Base-by-base conservation (phyloP, 2,329 filamentous ascomycete species). In the Exophiala phaeomuriformis region DNA sequence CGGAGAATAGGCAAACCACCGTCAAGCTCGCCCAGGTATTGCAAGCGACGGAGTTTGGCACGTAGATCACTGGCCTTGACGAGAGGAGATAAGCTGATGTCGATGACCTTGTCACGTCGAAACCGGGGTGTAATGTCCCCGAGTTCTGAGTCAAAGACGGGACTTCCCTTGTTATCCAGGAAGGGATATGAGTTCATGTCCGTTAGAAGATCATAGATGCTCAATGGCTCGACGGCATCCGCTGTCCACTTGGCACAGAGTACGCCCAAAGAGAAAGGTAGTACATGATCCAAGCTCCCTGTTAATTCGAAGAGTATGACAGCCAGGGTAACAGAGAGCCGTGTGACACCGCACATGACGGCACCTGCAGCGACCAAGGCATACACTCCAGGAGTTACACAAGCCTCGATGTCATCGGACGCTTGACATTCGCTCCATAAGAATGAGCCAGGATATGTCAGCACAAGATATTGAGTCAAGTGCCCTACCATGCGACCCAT, bases 131-230 rank as follows among this genome's bases (percentile, higher is more conserved):
- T 85, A 52, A 98, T 93, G 58, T 95, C 91, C 9, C 84, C 86
- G 0, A 98, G 78, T 51, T 94, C 86, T 0, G 86, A 85, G 0
- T 90, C 95, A 68, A 96, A 95, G 12, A 94, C 77, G 1, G 91
- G 90, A 62, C 94, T 90, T 57, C 90, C 82, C 69, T 96, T 97
- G 72, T 94, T 95, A 71, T 95, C 90, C n/a, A 98, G 79, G 73
- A 94, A 96, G 0, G 93, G 93, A 61, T 97, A 98, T 2, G 88
- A 86, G 69, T 98, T 97, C 86, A 98, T 91, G 67, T 93, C 90
- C 0, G 90, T 97, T 12, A 97, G 76, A 7, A 97, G 80, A 66
- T 97, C 93, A 82, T 87, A 63, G 58, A 98, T 96, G 68, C 89
- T 95, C 49, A 89, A 78, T 10, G 91, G 93, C 69, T 98, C 93